phyloP scores from a whole-genome alignment of 768 basidiomycete species.

The Kwoniella pini region DNA sequence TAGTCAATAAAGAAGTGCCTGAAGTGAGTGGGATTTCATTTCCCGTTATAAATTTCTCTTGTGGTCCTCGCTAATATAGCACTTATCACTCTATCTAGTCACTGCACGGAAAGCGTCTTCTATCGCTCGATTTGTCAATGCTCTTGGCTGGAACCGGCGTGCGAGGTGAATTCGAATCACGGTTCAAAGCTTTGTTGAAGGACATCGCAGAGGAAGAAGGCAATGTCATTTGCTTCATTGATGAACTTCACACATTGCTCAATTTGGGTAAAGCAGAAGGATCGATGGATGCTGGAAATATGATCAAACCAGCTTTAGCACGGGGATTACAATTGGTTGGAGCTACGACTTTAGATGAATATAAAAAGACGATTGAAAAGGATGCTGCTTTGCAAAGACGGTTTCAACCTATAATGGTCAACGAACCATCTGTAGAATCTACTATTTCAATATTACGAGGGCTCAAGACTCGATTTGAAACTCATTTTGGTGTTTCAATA shows the following conservation, averaged over 20 bases:
- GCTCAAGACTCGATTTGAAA: slow-evolving; percentile 78
- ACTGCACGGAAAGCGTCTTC: slow-evolving; percentile 79
- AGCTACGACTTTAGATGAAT: slow-evolving; percentile 88
- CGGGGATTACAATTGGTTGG: slow-evolving; percentile 84
- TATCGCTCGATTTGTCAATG: slow-evolving; percentile 78
- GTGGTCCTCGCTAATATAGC: too few species aligned
- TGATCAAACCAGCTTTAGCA: slow-evolving; percentile 90
- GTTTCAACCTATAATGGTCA: slow-evolving; percentile 85
- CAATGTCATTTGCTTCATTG: slow-evolving; percentile 87
- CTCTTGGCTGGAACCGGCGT: slow-evolving; percentile 89
- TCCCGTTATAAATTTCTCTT: not conserved
- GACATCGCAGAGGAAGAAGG: slow-evolving; percentile 79
- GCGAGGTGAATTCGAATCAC: slow-evolving; percentile 89
- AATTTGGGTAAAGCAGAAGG: slow-evolving; percentile 90
- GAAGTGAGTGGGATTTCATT: slow-evolving; percentile 67
- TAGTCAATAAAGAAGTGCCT: slow-evolving; percentile 85
- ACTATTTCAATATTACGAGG: slow-evolving; percentile 71
- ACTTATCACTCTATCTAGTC: slow-evolving; percentile 60
- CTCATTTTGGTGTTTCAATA: slow-evolving; percentile 91
- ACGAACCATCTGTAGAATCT: slow-evolving; percentile 77
- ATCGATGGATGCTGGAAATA: slow-evolving; percentile 80
- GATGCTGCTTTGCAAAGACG: slow-evolving; percentile 87
- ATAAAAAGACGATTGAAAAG: slow-evolving; percentile 86
- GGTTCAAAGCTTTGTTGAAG: slow-evolving; percentile 83
- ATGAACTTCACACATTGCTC: slow-evolving; percentile 67